Base-by-base conservation (phyloP, 352 stramenopile genomes). In the Halophytophthora batemanensis region DNA sequence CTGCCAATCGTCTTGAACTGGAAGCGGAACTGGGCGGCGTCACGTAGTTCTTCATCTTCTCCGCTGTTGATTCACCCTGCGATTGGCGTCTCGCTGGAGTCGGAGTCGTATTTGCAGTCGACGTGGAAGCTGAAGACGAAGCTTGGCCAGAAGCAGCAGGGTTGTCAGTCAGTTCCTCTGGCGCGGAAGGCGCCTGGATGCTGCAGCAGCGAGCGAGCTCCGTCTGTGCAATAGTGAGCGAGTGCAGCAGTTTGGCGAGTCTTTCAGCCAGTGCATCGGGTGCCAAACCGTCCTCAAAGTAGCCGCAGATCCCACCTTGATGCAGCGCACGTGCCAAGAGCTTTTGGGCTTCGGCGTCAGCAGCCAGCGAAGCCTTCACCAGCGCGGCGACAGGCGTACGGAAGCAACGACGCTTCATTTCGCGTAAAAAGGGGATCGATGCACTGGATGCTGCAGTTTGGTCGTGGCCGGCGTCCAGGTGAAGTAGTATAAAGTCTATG, bases 321-420 rank as follows among this genome's bases (percentile, higher is more conserved):
- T 72, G 55, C 17, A 90, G 45, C 25, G 67, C 66, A 34, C 71
- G 57, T 29, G 70, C 59, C 15, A 90, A 54, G 29, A 90, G 48
- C 49, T 86, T 87, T 13, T 75, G 56, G 14, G 59, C 53, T 6
- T 77, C 70, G 23, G 50, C 37, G 17, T 61, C 60, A 3, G 44
- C 56, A 31, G 28, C 35, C 19, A 60, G 64, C 19, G 39, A 52
- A 1, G 45, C 18, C 3, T 53, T 45, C 17, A 86, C 60, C 7
- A 86, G 58, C n/a, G 80, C 60, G 12, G 74, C 69, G 34, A 87
- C 68, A 4, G 79, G 68, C 0, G 69, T 80, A 18, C 69, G 61
- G 44, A 75, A 76, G 35, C 76, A 84, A 22, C 64, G 74, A 19
- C 59, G 66, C 56, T 86, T 86, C 53, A 86, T 75, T 51, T 85